Evolutionary conservation across 345 rosid species (phyloP), one percentile per base, ranked within the genome.

Genomic region (Excoecaria cochinchinensis): DNA sequence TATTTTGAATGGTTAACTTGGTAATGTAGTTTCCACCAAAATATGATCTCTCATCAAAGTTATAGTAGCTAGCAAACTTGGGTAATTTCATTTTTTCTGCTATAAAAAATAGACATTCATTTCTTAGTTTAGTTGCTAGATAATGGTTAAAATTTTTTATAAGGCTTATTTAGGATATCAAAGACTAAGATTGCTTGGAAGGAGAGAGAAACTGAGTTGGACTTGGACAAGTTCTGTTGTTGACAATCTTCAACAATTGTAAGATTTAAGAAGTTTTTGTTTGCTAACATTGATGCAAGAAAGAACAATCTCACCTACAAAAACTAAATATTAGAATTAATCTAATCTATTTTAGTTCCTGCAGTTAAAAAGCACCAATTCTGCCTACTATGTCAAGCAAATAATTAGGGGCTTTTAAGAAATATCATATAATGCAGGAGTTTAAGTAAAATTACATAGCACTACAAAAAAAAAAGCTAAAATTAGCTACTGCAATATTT

Each of bases 401-500:
- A 55, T 31, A 31, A 31, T 31, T 55, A n/a, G 6, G 7, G 53
- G 38, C 62, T 48, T 42, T 5, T 48, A 52, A 60, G 16, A 39
- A 58, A 66, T 8, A 46, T 15, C 52, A 74, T 19, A 15, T 1
- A 66, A 47, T 66, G 21, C 60, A 80, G 69, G 5, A 48, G 58
- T 22, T 60, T 3, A 70, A 58, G 78, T 57, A 24, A 61, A 70
- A 68, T 25, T 59, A 72, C 87, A 76, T 90, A 95, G n/a, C n/a
- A n/a, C n/a, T n/a, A n/a, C n/a, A n/a, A n/a, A n/a, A n/a, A n/a
- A n/a, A n/a, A n/a, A n/a, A n/a, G n/a, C n/a, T n/a, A n/a, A n/a
- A n/a, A n/a, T n/a, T n/a, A n/a, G n/a, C n/a, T n/a, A n/a, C n/a
- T n/a, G n/a, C n/a, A n/a, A n/a, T n/a, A n/a, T n/a, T n/a, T n/a